These are phyloP conservation scores for Pleurotus platypus DNA, from an alignment of 768 basidiomycete genomes.

Conservation along the genomic window DNA sequence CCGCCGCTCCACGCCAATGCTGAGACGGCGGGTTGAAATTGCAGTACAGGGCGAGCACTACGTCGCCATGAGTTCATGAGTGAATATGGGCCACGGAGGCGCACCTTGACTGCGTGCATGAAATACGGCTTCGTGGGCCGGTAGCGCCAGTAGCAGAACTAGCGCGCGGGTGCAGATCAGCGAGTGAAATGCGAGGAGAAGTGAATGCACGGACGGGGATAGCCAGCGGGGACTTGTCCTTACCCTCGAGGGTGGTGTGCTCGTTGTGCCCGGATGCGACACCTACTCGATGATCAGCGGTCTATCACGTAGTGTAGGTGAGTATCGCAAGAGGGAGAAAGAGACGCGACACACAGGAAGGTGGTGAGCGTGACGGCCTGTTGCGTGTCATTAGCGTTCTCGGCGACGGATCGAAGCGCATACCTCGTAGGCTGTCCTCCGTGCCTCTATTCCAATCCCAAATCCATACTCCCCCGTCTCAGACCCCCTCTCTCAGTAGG, in stretches of 20 bases:
- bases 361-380: slow-evolving; percentile 82
- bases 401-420: slow-evolving; percentile 13
- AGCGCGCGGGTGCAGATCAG: too few relatives aligned
- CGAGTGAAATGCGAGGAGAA: too few relatives aligned
- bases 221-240: slow-evolving; percentile 74
- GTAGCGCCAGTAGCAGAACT: slow-evolving; percentile 83
- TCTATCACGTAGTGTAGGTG: slow-evolving; percentile 26
- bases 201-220: slow-evolving; percentile 49
- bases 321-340: too few relatives aligned
- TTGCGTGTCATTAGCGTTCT: too few relatives aligned
- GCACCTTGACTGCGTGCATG: slow-evolving; percentile 81
- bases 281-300: slow-evolving; percentile 80
- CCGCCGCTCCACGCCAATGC: too few relatives aligned
- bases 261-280: slow-evolving; percentile 72
- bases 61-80: too few relatives aligned
- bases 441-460: too few relatives aligned
- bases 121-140: slow-evolving; percentile 87
- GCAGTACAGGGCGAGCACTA: too few relatives aligned
- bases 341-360: slow-evolving; percentile 62
- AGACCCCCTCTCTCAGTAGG: too few relatives aligned
- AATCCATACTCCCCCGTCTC: too few relatives aligned
- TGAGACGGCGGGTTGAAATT: too few relatives aligned
- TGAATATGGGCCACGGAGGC: slow-evolving; percentile 6
- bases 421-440: slow-evolving; percentile 61
- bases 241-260: slow-evolving; percentile 65